phyloP scores from a whole-genome alignment of 805 yeast genomes.

The Sugiyamaella lignohabitans region DNA sequence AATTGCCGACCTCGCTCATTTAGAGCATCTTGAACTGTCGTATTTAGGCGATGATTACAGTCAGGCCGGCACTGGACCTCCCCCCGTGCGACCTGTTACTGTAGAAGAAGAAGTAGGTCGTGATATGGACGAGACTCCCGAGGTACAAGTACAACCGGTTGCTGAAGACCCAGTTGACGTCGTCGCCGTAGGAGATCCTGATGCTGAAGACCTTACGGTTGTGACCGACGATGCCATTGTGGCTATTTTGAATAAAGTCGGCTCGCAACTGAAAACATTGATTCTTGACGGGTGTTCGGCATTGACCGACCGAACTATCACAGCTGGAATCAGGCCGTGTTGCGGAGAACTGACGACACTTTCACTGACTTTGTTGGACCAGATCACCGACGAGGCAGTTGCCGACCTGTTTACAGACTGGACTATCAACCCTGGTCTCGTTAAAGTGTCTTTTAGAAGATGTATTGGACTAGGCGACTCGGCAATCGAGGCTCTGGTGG shows the following conservation, averaged over 20 bases:
- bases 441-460: constrained; percentile 53
- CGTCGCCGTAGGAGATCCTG: neutral
- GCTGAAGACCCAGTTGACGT: neutral
- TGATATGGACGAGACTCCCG: neutral
- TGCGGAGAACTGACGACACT: constrained; percentile 51
- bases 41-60: constrained; percentile 28
- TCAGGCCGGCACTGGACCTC: neutral
- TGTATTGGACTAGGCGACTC: constrained; percentile 61
- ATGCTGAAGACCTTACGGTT: constrained; percentile 29
- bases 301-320: constrained; percentile 56
- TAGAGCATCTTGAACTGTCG: constrained; percentile 58
- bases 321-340: constrained; percentile 50
- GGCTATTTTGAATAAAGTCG: constrained; percentile 44
- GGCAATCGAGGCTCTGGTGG: constrained; percentile 51
- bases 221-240: constrained; percentile 62
- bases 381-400: constrained; percentile 64
- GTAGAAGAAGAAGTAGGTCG: neutral
- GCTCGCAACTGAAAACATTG: constrained; percentile 52
- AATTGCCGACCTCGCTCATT: constrained; percentile 52
- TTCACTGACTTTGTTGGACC: constrained; percentile 54
- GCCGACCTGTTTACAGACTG: constrained; percentile 52
- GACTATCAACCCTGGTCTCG: constrained; percentile 45
- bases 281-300: constrained; percentile 67
- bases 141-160: too few relatives aligned
- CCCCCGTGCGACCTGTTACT: too few relatives aligned